Evolutionary conservation across 352 stramenopile species (phyloP), one percentile per base, ranked within the genome.

Genomic region (Globisporangium barbulae): DNA sequence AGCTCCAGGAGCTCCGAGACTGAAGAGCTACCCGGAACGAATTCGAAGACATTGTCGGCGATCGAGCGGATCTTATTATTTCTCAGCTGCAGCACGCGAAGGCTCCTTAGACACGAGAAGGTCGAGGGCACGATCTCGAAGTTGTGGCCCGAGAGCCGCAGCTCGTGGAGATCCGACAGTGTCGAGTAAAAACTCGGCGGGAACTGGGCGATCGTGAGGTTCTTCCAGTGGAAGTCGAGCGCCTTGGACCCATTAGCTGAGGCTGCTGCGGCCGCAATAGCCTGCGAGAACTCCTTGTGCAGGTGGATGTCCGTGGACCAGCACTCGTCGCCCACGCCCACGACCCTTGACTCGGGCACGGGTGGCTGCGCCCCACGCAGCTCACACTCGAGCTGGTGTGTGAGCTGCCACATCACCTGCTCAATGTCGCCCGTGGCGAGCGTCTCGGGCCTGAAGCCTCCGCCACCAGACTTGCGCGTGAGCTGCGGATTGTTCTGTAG

Each of bases 241-340:
- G 71, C 70, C 5, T 57, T 44, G 3, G 31, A 9, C 2, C 72
- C 62, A 0, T 9, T 56, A 2, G 72, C 71, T n/a, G 76, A 54
- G 67, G 69, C 62, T 12, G 81, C 81, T 0, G 52, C 52, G 21
- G 70, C 56, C 0, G 62, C 21, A 21, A 93, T 72, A 2, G 72
- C 71, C 12, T 76, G 59, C 42, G 73, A 59, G 22, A 93, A 81
- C 39, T 87, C 76, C 0, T 68, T 69, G n/a, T 88, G 76, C 3
- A 93, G 53, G 44, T 93, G 84, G 28, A 91, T 69, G 49, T 90
- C 72, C 1, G 84, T 93, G 4, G 80, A 88, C 84, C 83, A 93
- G 19, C 65, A 69, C 63, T 89, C 77, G 48, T 80, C 54, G 4
- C 81, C 78, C 21, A 89, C 60, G 1, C 79, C 81, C 9, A 90